Evolutionary conservation across 495 filamentous ascomycete species (phyloP), one percentile per base, ranked within the genome.

Genomic region (Daldinia bambusicola): DNA sequence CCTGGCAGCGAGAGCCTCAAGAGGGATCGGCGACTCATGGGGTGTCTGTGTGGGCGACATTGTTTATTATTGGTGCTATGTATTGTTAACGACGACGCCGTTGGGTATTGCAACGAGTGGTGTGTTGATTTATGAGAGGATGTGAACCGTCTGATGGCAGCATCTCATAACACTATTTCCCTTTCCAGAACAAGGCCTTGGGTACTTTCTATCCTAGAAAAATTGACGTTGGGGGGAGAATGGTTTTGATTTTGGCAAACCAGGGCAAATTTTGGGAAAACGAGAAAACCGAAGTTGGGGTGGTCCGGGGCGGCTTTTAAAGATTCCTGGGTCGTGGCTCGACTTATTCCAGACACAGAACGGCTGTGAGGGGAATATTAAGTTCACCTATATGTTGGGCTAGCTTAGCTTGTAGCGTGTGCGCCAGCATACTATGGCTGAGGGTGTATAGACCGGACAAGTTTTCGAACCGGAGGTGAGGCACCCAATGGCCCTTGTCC

Each of bases 201-300:
- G 3, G 1, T 26, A 26, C n/a, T 26, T 1, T 26, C 1, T 26
- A 26, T 26, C 26, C 26, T 26, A 26, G 26, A 26, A 26, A 3
- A 26, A 26, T 7, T 22, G 9, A n/a, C 20, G 10, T 48, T 16
- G 16, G 9, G 16, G 18, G 10, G 32, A 34, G 32, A 7, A 6
- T 16, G 6, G n/a, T 43, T 6, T 48, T 4, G 43, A 48, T 18
- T 16, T 48, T 18, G n/a, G 3, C 18, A 10, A 22, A 48, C 7
- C 6, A 48, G 41, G 18, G 41, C 18, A 16, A 48, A 48, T 8
- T 18, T 58, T 51, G 16, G 6, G 55, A 51, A 59, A 57, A 51
- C 40, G 43, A 66, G 55, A 59, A 36, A 36, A 52, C 20, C 18
- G 18, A 51, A 66, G 32, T 52, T 52, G 22, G 34, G 52, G 62